Base-by-base conservation (phyloP, 2,329 filamentous ascomycete species). In the Pyrenophora teres region DNA sequence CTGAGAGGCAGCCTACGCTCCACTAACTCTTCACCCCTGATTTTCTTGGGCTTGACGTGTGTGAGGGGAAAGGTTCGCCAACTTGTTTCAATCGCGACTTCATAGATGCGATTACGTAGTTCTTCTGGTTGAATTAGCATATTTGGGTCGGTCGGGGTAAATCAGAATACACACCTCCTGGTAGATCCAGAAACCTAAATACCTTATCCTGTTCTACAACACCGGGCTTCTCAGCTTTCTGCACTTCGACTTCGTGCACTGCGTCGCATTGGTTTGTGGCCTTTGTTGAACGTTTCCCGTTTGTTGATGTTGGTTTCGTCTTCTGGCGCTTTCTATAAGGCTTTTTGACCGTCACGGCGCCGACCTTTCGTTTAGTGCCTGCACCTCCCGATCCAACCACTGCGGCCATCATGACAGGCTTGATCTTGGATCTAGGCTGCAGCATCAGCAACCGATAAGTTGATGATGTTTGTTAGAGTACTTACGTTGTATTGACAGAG, bases 61-160 rank as follows among this genome's bases (percentile, higher is more conserved):
- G 61, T 56, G 9, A 32, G 44, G 13, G 64, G 64, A 32, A 64
- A 68, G 16, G 37, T 48, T 5, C 44, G 46, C 6, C 51, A 10
- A 2, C 60, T 47, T 8, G 47, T 44, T 19, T 58, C 56, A 9
- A 31, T 39, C 8, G 59, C 59, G 12, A 54, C 21, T 13, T 61
- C 59, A 21, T 69, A 70, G 3, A 70, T 57, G 1, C 43, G 60
- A 23, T 70, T 68, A 7, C 59, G 60, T 1, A 69, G 43, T 46
- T 70, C 67, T 46, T 70, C 67, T 70, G 15, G 21, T 2, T 18
- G 2, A 10, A 12, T 31, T 33, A 60, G 57, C n/a, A 25, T 8
- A 3, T 2, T 37, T 12, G 9, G 1, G 2, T 15, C 6, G 15
- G 15, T 15, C 15, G 15, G 15, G 16, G 10, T 7, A 6, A 10